phyloP scores from a whole-genome alignment of 129 eudicot genomes.

The Centrapalus pauciflorus region DNA sequence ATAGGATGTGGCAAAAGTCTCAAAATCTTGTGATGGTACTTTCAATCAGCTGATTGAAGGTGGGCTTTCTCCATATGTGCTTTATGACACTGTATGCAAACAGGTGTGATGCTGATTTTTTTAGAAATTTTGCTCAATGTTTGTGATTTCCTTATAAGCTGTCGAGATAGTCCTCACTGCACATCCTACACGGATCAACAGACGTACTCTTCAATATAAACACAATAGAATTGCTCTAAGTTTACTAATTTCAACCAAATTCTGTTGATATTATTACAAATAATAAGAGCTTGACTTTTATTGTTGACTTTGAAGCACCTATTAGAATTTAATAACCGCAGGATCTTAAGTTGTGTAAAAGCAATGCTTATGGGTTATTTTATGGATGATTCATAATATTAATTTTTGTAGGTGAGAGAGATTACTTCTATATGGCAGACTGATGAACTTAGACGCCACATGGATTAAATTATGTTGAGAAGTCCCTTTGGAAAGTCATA shows the following conservation, averaged over 20 bases:
- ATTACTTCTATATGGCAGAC: conserved; percentile 96
- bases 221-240: conserved; percentile 85
- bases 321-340: conserved; percentile 75
- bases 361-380: neutral
- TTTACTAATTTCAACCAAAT: neutral
- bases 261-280: neutral
- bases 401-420: conserved; percentile 80
- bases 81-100: conserved; percentile 74
- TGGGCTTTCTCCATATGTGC: conserved; percentile 84
- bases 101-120: conserved; percentile 45
- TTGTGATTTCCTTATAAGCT: conserved; percentile 39
- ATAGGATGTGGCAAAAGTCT: conserved; percentile 43
- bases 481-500: conserved; percentile 95
- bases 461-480: conserved; percentile 90
- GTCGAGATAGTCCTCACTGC: conserved; percentile 98
- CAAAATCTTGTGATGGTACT: conserved; percentile 94
- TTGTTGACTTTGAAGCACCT: conserved; percentile 59
- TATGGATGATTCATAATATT: conserved; percentile 7
- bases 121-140: neutral
- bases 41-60: conserved; percentile 75
- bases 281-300: neutral
- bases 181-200: conserved; percentile 94
- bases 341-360: conserved; percentile 32
- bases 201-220: conserved; percentile 91
- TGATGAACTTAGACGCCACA: conserved; percentile 95